Evolutionary conservation across 305 asterid genomes (phyloP), one percentile per base, ranked within the genome.

Genomic region (Plantago rigida): DNA sequence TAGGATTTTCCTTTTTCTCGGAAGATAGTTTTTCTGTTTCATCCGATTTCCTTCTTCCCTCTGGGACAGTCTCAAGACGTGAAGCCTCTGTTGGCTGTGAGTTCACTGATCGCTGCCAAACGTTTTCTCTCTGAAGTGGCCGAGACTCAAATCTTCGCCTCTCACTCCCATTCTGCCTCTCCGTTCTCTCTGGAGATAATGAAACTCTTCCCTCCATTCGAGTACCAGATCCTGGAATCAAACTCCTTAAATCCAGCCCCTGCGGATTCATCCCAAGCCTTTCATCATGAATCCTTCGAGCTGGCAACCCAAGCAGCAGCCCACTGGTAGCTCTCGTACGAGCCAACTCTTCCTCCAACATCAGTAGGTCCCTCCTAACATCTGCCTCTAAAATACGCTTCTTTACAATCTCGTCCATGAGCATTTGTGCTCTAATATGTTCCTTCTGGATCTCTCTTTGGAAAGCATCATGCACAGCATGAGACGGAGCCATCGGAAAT

Each of bases 361-460:
- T 60, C 72, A 54, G 66, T 29, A 78, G 41, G 51, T 81, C 80
- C 61, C 66, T 62, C 62, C 81, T 68, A 52, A 80, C 80, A 70
- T 82, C 84, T 1, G 68, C 78, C 58, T 80, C 84, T 24, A 83
- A 44, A 13, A 34, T 28, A 12, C 57, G 77, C 57, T 79, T 81
- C 51, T 74, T 54, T 41, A 65, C 59, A n/a, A 70, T 54, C 68
- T 77, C 85, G 6, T 67, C 63, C 12, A 64, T 64, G 62, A 84
- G 77, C 45, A 81, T 75, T 64, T 81, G 81, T 56, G 71, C 79
- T 58, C 82, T 62, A 28, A 74, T 78, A 19, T 56, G 62, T 56
- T 79, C 73, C 72, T 79, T 81, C 69, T 81, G 82, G 8, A 81
- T 47, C 58, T 72, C 76, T 63, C 75, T 73, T 49, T 19, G 62